These are phyloP conservation scores for Citrus inodora DNA, from an alignment of 345 rosid genomes.

Conservation along the genomic window DNA sequence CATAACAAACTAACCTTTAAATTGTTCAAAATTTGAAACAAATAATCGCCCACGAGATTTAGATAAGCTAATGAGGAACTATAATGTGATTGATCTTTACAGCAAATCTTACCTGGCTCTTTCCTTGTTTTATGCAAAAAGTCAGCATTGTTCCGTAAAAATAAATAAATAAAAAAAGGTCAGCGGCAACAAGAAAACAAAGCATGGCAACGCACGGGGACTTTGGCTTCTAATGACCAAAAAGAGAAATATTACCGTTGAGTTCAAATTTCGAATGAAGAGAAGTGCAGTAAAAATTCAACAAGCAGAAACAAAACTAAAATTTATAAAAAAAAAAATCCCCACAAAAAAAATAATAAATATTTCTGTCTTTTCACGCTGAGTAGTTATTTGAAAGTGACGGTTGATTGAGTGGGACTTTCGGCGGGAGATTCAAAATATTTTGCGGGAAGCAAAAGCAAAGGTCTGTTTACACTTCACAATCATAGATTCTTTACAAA, in stretches of 20 bases:
- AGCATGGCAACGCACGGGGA: background rate
- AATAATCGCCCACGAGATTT: background rate
- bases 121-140: background rate
- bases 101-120: background rate
- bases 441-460: slow-evolving; percentile 21
- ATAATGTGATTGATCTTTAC: background rate
- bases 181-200: background rate
- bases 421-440: slow-evolving; percentile 20
- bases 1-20: background rate
- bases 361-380: background rate
- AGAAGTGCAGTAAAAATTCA: background rate
- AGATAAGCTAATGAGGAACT: background rate
- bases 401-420: slow-evolving; percentile 4
- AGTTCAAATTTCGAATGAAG: slow-evolving; percentile 23
- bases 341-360: background rate
- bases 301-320: background rate
- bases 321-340: no score
- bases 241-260: slow-evolving; percentile 8
- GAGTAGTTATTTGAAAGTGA: slow-evolving; percentile 6
- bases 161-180: background rate
- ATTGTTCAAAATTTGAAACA: background rate
- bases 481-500: no score
- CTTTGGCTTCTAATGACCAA: slow-evolving; percentile 2
- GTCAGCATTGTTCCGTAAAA: background rate
- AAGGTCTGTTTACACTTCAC: background rate